phyloP scores from a whole-genome alignment of 192 early-diverging fungal species.

The Phlyctochytrium bullatum region DNA sequence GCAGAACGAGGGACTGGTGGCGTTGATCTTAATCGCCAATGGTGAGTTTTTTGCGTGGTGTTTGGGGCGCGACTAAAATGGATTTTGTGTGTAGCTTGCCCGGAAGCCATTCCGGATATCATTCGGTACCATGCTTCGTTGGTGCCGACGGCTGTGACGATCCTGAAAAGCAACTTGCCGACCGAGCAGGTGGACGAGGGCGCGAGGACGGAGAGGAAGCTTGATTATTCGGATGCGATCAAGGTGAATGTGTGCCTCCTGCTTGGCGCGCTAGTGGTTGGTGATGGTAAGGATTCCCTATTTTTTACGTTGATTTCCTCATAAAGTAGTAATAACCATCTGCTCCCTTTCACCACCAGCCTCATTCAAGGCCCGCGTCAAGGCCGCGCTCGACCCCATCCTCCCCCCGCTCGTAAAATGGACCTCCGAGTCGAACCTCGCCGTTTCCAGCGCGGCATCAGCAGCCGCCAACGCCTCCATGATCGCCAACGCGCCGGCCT shows the following conservation, averaged over 20 bases:
- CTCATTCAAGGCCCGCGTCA: not conserved
- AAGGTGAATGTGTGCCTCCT: conserved; percentile 47
- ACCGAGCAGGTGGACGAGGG: not conserved
- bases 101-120: conserved; percentile 30
- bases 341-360: conserved; percentile 8
- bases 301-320: not conserved
- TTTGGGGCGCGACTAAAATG: not conserved
- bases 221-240: conserved; percentile 36
- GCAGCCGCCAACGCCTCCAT: not conserved
- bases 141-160: conserved; percentile 30
- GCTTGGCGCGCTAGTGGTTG: conserved; percentile 24
- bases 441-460: conserved; percentile 13
- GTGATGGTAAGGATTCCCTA: conserved; percentile 28
- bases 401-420: conserved; percentile 15
- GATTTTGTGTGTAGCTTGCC: conserved; percentile 18
- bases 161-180: conserved; percentile 34
- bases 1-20: conserved; percentile 53
- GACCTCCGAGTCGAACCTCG: conserved; percentile 27
- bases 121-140: conserved; percentile 32
- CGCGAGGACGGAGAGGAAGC: not conserved
- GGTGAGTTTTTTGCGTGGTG: conserved; percentile 18
- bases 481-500: not conserved
- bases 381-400: conserved; percentile 11
- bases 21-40: conserved; percentile 40
- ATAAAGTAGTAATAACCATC: not conserved